Evolutionary conservation across 2,329 filamentous ascomycete species (phyloP).

Genomic region (Geosmithia morbida): DNA sequence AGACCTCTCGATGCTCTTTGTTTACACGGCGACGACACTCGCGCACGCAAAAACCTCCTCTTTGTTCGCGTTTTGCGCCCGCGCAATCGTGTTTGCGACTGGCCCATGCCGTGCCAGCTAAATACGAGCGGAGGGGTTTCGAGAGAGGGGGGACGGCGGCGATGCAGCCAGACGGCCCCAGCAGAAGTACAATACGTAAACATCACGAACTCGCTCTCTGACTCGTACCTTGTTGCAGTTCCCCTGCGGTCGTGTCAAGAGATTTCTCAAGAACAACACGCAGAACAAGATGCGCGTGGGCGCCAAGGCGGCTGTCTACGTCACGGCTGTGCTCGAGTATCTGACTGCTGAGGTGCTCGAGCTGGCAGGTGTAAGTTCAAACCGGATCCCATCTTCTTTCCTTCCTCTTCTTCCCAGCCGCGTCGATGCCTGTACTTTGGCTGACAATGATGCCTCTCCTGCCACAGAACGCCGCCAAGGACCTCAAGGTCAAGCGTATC

Average conservation of each 20-base stretch:
- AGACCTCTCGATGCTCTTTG: not conserved
- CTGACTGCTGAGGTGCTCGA: slow-evolving; percentile 96
- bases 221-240: slow-evolving; percentile 44
- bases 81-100: not conserved
- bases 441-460: not conserved
- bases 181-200: not conserved
- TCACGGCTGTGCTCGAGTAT: slow-evolving; percentile 96
- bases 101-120: not conserved
- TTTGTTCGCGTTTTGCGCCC: not conserved
- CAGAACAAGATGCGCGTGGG: slow-evolving; percentile 99
- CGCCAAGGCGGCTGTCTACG: slow-evolving; percentile 95
- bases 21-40: not conserved
- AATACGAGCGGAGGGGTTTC: not conserved
- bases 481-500: slow-evolving; percentile 99
- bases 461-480: slow-evolving; percentile 81
- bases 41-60: no score
- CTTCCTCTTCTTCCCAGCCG: not conserved
- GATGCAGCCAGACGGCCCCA: not conserved
- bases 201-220: not conserved
- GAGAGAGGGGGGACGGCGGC: not conserved
- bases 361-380: slow-evolving; percentile 63
- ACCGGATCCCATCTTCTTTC: not conserved
- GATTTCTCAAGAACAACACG: slow-evolving; percentile 97
- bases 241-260: slow-evolving; percentile 98
- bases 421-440: not conserved